Conservation (phyloP, 352 stramenopile genomes). For the Phytophthora crassamura region DNA sequence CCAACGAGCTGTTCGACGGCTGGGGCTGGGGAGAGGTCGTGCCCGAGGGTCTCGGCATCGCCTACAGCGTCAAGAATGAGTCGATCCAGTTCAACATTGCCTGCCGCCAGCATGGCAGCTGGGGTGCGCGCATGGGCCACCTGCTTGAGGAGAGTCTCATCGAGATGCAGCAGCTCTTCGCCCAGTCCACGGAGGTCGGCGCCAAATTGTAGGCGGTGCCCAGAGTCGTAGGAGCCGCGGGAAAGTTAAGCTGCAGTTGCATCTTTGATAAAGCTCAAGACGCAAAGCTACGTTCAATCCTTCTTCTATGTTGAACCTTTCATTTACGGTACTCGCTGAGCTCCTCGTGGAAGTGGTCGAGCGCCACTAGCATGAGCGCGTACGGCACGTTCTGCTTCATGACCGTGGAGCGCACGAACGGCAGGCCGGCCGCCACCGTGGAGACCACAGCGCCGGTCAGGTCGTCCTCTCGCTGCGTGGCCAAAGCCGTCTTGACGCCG, state of each 20-base stretch:
- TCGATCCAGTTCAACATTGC: slow-evolving; percentile 89
- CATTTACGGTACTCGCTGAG: slow-evolving; percentile 67
- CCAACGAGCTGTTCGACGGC: slow-evolving; percentile 83
- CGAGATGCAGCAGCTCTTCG: slow-evolving; percentile 82
- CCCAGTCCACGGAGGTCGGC: slow-evolving; percentile 26
- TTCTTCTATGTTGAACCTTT: not conserved
- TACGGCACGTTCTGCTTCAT: slow-evolving; percentile 84
- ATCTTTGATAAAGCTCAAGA: not conserved
- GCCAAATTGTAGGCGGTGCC: slow-evolving; percentile 45
- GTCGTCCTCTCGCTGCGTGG: slow-evolving; percentile 70
- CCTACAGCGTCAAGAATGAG: slow-evolving; percentile 83
- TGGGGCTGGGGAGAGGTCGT: slow-evolving; percentile 88
- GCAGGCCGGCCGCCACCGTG: slow-evolving; percentile 50
- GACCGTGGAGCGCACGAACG: slow-evolving; percentile 66
- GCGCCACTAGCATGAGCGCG: slow-evolving; percentile 74
- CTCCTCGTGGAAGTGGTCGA: slow-evolving; percentile 87
- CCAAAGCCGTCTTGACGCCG: slow-evolving; percentile 73
- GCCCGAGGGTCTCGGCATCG: slow-evolving; percentile 78
- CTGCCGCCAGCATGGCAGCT: slow-evolving; percentile 60
- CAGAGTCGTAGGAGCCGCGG: not conserved
- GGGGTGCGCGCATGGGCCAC: slow-evolving; percentile 69
- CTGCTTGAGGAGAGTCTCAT: slow-evolving; percentile 79
- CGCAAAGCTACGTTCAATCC: not conserved
- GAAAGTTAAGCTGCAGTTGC: slow-evolving; percentile 4
- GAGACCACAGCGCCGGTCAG: slow-evolving; percentile 66